These are phyloP conservation scores for Auxenochlorella pyrenoidosa DNA, from an alignment of 139 green algal genomes.

Conservation along the genomic window DNA sequence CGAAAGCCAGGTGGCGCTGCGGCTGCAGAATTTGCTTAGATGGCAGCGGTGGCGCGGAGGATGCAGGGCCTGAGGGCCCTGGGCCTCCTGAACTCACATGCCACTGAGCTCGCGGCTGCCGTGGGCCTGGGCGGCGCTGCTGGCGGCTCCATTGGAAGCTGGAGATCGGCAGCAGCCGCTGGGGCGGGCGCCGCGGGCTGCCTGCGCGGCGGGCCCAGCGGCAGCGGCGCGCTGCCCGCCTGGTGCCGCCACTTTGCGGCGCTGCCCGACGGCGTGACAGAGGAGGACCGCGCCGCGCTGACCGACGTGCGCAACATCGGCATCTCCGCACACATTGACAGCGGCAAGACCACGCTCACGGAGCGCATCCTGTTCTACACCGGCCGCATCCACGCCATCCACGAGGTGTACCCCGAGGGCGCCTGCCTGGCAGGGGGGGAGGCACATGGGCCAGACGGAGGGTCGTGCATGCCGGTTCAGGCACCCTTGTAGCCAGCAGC, in stretches of 20 bases:
- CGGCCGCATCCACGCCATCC: slow-evolving; percentile 95
- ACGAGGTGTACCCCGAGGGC: slow-evolving; percentile 84
- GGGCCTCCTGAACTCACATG: not conserved
- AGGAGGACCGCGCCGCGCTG: slow-evolving; percentile 36
- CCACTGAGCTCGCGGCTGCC: not conserved
- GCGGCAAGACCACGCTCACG: slow-evolving; percentile 98
- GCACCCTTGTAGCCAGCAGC: no score
- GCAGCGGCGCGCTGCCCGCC: not conserved
- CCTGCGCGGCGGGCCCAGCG: not conserved
- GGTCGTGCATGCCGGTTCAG: no score
- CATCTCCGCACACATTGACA: slow-evolving; percentile 99
- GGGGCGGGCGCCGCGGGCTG: not conserved
- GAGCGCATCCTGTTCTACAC: slow-evolving; percentile 99
- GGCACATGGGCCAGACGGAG: no score
- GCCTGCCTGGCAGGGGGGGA: no score
- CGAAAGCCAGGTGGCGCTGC: no score
- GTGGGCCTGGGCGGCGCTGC: not conserved
- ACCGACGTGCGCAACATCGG: slow-evolving; percentile 93
- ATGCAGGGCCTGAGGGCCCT: slow-evolving; percentile 5
- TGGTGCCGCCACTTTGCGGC: slow-evolving; percentile 23
- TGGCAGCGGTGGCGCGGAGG: not conserved
- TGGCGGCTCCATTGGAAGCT: not conserved
- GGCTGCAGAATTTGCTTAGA: not conserved
- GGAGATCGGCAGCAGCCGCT: not conserved
- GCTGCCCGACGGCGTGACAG: slow-evolving; percentile 28